Evolutionary conservation across 441 rosid species (phyloP).

Genomic region (Adansonia grandidieri): DNA sequence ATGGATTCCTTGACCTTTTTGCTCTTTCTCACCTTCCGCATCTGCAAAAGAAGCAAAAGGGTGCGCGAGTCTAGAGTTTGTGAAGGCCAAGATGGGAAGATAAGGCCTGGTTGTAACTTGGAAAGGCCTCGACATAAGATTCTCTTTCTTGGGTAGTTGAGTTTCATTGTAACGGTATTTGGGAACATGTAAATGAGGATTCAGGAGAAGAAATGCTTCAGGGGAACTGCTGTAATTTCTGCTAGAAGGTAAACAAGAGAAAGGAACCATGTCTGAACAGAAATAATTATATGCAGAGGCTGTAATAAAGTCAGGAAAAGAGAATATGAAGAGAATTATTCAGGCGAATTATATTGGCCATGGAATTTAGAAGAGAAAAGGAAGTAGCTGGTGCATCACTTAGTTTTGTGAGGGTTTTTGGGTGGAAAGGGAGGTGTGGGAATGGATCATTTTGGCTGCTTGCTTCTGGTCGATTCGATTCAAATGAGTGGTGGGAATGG

Average conservation of each 20-base stretch:
- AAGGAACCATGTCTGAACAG: constrained; percentile 62
- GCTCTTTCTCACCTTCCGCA: constrained; percentile 58
- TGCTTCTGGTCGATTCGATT: constrained; percentile 36
- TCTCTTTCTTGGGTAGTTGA: constrained; percentile 40
- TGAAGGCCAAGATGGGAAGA: constrained; percentile 40
- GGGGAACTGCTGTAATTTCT: constrained; percentile 48
- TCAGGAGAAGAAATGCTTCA: constrained; percentile 38
- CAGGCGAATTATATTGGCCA: constrained; percentile 49
- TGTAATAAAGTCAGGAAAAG: neutral
- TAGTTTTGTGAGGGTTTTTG: constrained; percentile 10
- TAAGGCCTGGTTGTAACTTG: constrained; percentile 38
- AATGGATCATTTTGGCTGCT: constrained; percentile 42
- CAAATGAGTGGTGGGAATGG: constrained; percentile 58
- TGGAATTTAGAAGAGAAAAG: constrained; percentile 39
- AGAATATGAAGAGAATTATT: constrained; percentile 36
- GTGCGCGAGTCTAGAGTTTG: constrained; percentile 36
- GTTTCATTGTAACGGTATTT: constrained; percentile 44
- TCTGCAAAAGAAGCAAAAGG: constrained; percentile 79
- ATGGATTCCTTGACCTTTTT: constrained; percentile 34
- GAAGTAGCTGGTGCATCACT: constrained; percentile 39
- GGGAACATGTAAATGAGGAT: constrained; percentile 47
- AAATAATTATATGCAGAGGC: neutral
- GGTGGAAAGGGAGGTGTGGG: constrained; percentile 15
- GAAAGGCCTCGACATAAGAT: constrained; percentile 36
- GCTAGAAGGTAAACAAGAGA: constrained; percentile 61